These are phyloP conservation scores for Hibiscus trionum DNA, from an alignment of 345 rosid genomes.

Conservation along the genomic window DNA sequence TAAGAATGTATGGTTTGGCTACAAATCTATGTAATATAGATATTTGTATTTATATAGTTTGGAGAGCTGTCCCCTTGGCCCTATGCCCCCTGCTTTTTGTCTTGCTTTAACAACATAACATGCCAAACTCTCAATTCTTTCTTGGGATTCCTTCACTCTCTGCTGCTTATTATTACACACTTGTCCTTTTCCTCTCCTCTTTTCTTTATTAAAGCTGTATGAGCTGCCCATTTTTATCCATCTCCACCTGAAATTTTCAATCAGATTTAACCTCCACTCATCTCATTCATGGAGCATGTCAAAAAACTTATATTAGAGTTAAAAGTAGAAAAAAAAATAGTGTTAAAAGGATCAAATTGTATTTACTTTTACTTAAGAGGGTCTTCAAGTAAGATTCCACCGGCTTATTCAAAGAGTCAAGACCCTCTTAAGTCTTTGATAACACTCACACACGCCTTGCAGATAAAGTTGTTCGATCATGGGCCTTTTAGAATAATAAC, in stretches of 20 bases:
- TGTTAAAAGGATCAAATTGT: too few species aligned
- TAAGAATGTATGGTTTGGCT: slow-evolving; percentile 28
- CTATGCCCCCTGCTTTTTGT: slow-evolving; percentile 28
- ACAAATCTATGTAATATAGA: not conserved
- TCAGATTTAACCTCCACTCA: too few species aligned
- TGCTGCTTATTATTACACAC: slow-evolving; percentile 2
- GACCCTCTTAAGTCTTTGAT: too few species aligned
- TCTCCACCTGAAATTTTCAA: not conserved
- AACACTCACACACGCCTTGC: too few species aligned
- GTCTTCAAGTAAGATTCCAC: too few species aligned
- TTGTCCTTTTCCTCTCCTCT: not conserved
- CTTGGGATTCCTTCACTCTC: slow-evolving; percentile 68
- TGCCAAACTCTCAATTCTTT: slow-evolving; percentile 62
- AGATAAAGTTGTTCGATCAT: too few species aligned
- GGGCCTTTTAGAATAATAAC: too few species aligned
- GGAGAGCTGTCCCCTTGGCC: slow-evolving; percentile 7
- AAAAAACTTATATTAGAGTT: too few species aligned
- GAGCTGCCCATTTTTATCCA: slow-evolving; percentile 1
- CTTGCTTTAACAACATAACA: slow-evolving; percentile 84
- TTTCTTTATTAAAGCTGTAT: not conserved
- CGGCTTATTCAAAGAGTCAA: too few species aligned
- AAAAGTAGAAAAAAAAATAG: too few species aligned
- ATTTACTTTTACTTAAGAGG: too few species aligned
- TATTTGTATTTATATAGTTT: not conserved
- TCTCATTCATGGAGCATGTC: not conserved